A percentile compares a stretch with the other conserved stretches of the same genome.
Conservation (phyloP, 2,329 filamentous ascomycete species). For the Colletotrichum gloeosporioides region DNA sequence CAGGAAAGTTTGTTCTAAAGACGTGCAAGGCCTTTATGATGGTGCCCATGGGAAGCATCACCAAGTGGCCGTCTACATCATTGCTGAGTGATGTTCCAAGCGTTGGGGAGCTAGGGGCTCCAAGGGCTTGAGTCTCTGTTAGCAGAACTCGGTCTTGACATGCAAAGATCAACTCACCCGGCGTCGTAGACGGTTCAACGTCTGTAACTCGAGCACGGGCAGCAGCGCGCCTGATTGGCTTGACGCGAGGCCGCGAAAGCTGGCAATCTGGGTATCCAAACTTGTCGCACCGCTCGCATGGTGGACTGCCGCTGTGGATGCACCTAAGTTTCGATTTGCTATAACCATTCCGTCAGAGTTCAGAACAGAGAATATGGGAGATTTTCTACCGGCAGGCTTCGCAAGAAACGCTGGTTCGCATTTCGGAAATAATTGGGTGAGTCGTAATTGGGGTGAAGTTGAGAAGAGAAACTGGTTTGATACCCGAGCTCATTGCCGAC, state of each 20-base stretch:
- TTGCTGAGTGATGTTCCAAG: background rate
- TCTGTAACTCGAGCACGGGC: background rate
- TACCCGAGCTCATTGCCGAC: background rate
- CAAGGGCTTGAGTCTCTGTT: background rate
- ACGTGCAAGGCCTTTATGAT: background rate
- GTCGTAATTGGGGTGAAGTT: background rate
- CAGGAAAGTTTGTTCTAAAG: background rate
- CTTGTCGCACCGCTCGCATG: background rate
- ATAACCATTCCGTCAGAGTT: background rate
- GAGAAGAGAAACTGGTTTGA: background rate
- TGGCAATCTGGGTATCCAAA: background rate
- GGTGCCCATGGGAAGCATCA: background rate
- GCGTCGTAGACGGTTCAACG: background rate
- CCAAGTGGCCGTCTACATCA: background rate
- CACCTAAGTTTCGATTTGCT: background rate
- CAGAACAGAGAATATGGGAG: background rate
- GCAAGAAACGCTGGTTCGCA: background rate
- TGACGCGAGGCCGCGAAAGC: background rate
- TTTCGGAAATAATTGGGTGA: background rate
- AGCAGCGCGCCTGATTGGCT: background rate
- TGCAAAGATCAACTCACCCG: background rate
- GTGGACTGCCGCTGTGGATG: background rate
- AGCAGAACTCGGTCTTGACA: background rate
- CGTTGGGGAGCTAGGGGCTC: background rate
- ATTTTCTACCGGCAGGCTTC: background rate